Base-by-base conservation (phyloP, 1,284 basidiomycete species). In the Lentinula novae-zelandiae region DNA sequence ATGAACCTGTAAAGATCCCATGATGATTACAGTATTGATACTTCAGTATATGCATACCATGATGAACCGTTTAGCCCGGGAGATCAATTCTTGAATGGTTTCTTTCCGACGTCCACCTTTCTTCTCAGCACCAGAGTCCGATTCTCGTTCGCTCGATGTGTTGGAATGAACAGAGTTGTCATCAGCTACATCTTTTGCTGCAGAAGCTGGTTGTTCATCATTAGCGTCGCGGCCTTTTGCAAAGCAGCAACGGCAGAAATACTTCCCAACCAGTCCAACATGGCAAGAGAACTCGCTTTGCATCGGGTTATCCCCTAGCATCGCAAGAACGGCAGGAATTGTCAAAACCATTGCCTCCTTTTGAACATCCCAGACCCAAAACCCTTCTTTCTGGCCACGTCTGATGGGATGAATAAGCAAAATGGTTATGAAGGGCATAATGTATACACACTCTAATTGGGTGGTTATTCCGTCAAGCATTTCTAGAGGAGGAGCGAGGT, bases 281-380 rank as follows among this genome's bases (percentile, higher is more conserved):
- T 70, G 68, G 17, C 62, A 66, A 1, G 66, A 60, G 58, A 70
- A 65, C 46, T 69, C 68, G 54, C 66, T 67, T 22, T 66, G 63
- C 69, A 70, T 70, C 0, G 69, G 67, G 55, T 68, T 69, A 31
- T 69, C 68, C n/a, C 69, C 65, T 5, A 63, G 56, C 36, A 69
- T 55, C 0, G 61, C 69, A 31, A 67, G 58, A 5, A 66, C 61
- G 48, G 61, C 67, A 0, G 64, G 65, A 8, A 67, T 51, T 0
- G 66, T 9, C 0, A 67, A 31, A 1, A 67, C 62, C 13, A 60
- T 50, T 17, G 69, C 65, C 1, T 62, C 46, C 1, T 42, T 38
- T 0, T 48, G 20, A 31, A 60, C 64, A 51, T 70, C 68, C 31
- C 61, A 69, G 2, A 64, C 66, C 50, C 58, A 48, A 5, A 70